Percentiles rank a stretch among this genome's conserved stretches.
phyloP scores from a whole-genome alignment of 2,329 filamentous ascomycete genomes.

The Fusarium nurragi region DNA sequence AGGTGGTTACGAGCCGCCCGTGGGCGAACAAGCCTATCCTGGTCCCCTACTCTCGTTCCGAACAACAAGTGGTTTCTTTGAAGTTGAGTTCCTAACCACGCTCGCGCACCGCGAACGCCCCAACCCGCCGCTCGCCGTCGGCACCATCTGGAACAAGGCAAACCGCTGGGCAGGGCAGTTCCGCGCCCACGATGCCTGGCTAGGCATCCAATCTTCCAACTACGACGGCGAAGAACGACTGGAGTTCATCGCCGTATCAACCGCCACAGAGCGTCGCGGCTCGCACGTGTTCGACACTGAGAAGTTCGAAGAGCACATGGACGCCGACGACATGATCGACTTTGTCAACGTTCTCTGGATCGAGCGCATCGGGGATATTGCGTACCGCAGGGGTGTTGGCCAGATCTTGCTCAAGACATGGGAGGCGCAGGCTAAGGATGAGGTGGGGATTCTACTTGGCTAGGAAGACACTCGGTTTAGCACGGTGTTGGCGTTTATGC shows the following conservation, averaged over 20 bases:
- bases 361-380: slow-evolving; percentile 55
- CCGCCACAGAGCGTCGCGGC: slow-evolving; percentile 53
- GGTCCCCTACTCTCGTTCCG: slow-evolving; percentile 54
- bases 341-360: slow-evolving; percentile 60
- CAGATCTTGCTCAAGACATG: slow-evolving; percentile 55
- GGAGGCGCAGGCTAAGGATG: slow-evolving; percentile 53
- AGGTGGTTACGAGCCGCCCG: slow-evolving; percentile 45
- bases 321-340: slow-evolving; percentile 55
- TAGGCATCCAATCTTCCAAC: slow-evolving; percentile 58
- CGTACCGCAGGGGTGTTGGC: slow-evolving; percentile 54
- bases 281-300: slow-evolving; percentile 54
- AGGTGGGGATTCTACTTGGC: slow-evolving; percentile 55
- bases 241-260: slow-evolving; percentile 56
- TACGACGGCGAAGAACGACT: slow-evolving; percentile 56
- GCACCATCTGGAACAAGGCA: slow-evolving; percentile 52
- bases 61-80: slow-evolving; percentile 52
- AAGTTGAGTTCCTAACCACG: slow-evolving; percentile 53
- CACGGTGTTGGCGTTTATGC: slow-evolving; percentile 31
- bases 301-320: slow-evolving; percentile 53
- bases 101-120: slow-evolving; percentile 49
- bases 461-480: slow-evolving; percentile 36
- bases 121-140: slow-evolving; percentile 55
- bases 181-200: slow-evolving; percentile 57
- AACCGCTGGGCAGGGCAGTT: slow-evolving; percentile 55
- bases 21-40: slow-evolving; percentile 48